These are phyloP conservation scores for Plasmodium malariae DNA, from an alignment of 169 alveolate genomes.

Conservation along the genomic window DNA sequence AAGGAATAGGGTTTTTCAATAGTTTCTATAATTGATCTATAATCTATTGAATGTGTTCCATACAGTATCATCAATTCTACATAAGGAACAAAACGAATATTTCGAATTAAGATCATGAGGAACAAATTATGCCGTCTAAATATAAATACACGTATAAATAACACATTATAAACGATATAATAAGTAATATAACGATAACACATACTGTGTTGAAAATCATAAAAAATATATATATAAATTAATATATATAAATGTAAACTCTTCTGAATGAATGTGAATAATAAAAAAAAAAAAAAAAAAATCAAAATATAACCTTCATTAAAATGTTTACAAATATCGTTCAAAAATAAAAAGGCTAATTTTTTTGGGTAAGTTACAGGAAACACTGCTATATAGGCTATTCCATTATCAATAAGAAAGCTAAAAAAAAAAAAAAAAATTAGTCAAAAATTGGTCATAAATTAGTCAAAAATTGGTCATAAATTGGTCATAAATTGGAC, in stretches of 20 bases:
- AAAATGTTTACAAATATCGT: constrained; percentile 83
- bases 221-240: neutral
- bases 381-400: constrained; percentile 83
- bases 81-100: neutral
- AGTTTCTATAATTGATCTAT: constrained; percentile 76
- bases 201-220: neutral
- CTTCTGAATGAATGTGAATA: neutral
- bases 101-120: neutral
- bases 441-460: neutral
- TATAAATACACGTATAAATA: neutral
- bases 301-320: constrained; percentile 67
- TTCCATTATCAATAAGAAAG: constrained; percentile 85
- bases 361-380: constrained; percentile 82
- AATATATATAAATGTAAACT: neutral
- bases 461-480: neutral
- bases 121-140: neutral
- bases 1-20: constrained; percentile 85
- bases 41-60: constrained; percentile 77
- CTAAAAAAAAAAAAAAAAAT: constrained; percentile 43
- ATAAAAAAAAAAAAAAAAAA: neutral
- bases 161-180: no score
- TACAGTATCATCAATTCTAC: constrained; percentile 79
- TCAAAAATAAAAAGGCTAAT: constrained; percentile 82
- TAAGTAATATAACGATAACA: neutral
- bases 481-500: no score